Evolutionary conservation across 2,329 filamentous ascomycete genomes (phyloP).

Genomic region (Colletotrichum plurivorum): DNA sequence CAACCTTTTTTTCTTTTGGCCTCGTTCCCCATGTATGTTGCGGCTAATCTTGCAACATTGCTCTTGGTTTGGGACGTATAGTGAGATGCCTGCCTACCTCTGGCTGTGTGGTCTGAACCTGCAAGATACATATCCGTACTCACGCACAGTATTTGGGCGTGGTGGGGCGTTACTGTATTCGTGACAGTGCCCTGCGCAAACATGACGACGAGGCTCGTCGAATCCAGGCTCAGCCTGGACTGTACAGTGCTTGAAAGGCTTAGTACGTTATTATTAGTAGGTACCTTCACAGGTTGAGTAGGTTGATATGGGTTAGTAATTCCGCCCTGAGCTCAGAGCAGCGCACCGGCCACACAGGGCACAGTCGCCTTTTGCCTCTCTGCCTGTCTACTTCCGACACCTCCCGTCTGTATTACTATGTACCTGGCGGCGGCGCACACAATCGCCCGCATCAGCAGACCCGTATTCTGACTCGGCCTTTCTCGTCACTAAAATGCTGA

Average conservation of each 20-base stretch:
- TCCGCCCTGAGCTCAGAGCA: no score
- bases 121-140: neutral
- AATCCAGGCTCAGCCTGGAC: neutral
- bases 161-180: conserved; percentile 37
- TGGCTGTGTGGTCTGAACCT: no score
- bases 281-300: no score
- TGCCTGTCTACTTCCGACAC: conserved; percentile 25
- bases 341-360: no score
- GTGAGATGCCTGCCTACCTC: no score
- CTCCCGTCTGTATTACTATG: neutral
- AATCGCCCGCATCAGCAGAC: conserved; percentile 19
- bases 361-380: neutral
- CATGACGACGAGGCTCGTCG: conserved; percentile 30
- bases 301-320: no score
- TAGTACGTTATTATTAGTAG: no score
- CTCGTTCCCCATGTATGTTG: conserved; percentile 5
- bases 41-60: neutral
- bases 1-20: neutral
- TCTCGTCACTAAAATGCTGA: conserved; percentile 3
- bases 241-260: conserved; percentile 14
- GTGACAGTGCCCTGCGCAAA: conserved; percentile 34
- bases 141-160: conserved; percentile 13
- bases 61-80: no score
- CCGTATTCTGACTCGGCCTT: conserved; percentile 26
- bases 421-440: conserved; percentile 7